A percentile compares a stretch with the other conserved stretches of the same genome.
These are phyloP conservation scores for Talaromyces sp. DNA, from an alignment of 2,329 filamentous ascomycete species.

Conservation along the genomic window DNA sequence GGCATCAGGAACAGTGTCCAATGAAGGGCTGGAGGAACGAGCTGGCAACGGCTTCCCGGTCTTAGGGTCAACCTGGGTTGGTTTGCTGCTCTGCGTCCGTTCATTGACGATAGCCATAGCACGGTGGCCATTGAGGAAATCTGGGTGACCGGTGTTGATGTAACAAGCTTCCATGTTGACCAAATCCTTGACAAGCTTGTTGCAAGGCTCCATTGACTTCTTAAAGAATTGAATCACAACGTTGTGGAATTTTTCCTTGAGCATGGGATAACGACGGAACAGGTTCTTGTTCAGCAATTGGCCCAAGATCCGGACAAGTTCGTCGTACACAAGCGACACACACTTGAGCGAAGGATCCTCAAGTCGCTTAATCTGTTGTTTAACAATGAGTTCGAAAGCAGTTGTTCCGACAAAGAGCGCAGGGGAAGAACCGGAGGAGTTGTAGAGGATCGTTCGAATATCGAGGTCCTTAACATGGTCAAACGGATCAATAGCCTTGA, in stretches of 20 bases:
- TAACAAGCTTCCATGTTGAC: slow-evolving; percentile 96
- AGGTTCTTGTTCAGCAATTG: slow-evolving; percentile 84
- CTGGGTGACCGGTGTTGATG: slow-evolving; percentile 96
- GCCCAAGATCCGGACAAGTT: slow-evolving; percentile 89
- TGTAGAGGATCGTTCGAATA: slow-evolving; percentile 95
- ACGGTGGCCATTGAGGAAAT: slow-evolving; percentile 93
- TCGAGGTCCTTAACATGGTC: slow-evolving; percentile 96
- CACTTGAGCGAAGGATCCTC: slow-evolving; percentile 98
- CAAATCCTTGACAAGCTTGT: slow-evolving; percentile 90
- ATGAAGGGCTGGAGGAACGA: slow-evolving; percentile 71
- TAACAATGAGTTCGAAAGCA: slow-evolving; percentile 97
- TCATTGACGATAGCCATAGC: slow-evolving; percentile 99
- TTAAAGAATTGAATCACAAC: slow-evolving; percentile 96
- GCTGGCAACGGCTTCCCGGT: slow-evolving; percentile 90
- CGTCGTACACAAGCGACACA: slow-evolving; percentile 94
- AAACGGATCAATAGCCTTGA: slow-evolving; percentile 97
- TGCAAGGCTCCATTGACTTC: slow-evolving; percentile 96
- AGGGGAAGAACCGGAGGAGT: slow-evolving; percentile 96
- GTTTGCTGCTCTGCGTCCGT: slow-evolving; percentile 74
- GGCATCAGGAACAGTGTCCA: slow-evolving; percentile 52
- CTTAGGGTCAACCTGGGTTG: slow-evolving; percentile 95
- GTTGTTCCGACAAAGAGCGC: slow-evolving; percentile 96
- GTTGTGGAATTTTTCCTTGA: slow-evolving; percentile 95
- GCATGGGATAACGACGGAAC: slow-evolving; percentile 85
- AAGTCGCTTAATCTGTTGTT: slow-evolving; percentile 94